Percentiles rank a stretch among this genome's conserved stretches.
phyloP scores from a whole-genome alignment of 306 rosid species.

The Prunus kanzakura region DNA sequence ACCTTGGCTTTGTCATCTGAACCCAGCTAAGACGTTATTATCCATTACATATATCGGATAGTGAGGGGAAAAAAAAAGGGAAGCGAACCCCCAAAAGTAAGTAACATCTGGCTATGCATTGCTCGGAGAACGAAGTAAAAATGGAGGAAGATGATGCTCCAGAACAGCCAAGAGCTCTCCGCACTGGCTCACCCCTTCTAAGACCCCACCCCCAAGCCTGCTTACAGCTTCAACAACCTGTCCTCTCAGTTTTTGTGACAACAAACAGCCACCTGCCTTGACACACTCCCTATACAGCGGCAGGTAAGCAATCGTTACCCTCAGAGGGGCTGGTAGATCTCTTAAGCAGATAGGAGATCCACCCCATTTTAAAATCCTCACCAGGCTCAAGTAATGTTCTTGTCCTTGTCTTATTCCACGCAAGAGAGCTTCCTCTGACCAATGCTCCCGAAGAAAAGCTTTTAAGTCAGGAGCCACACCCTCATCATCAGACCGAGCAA shows the following conservation, averaged over 20 bases:
- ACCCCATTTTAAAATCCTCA: constrained; percentile 72
- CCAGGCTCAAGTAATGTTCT: constrained; percentile 64
- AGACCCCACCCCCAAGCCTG: constrained; percentile 59
- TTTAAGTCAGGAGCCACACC: constrained; percentile 68
- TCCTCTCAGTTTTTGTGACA: constrained; percentile 76
- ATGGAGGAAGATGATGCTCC: constrained; percentile 81
- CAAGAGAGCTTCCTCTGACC: constrained; percentile 73
- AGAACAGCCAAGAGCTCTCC: constrained; percentile 62
- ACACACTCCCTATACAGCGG: constrained; percentile 78
- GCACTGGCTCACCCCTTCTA: constrained; percentile 53
- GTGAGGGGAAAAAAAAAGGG: neutral
- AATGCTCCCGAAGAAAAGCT: constrained; percentile 65
- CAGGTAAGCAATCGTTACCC: constrained; percentile 71
- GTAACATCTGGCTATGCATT: constrained; percentile 27
- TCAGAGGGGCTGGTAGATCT: constrained; percentile 73
- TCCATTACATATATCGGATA: constrained; percentile 14
- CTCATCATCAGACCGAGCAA: constrained; percentile 67
- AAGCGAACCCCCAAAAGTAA: constrained; percentile 5
- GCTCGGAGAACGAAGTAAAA: constrained; percentile 44
- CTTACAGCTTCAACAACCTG: constrained; percentile 75
- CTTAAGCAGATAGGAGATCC: constrained; percentile 69
- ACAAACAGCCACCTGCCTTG: constrained; percentile 65
- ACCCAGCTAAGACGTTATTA: constrained; percentile 11
- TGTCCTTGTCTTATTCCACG: constrained; percentile 61
- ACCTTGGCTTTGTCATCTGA: constrained; percentile 18